Evolutionary conservation across 202 grass and related monocot species (phyloP).

Genomic region (Musa balbisiana): DNA sequence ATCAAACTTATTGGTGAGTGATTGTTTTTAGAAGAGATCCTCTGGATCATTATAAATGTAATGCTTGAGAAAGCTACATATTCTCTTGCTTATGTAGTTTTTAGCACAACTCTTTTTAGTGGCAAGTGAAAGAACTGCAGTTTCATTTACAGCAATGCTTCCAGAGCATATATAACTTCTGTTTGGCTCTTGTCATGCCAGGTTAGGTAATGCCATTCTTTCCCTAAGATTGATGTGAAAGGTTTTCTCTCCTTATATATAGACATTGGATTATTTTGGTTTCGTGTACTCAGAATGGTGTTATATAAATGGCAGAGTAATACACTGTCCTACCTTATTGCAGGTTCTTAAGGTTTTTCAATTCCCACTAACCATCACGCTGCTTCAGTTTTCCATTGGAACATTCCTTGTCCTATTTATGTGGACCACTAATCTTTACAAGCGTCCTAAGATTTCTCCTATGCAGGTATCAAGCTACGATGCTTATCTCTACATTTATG

Average conservation of each 20-base stretch:
- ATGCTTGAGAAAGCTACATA: background rate
- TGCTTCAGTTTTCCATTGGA: slow-evolving; percentile 43
- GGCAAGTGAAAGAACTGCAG: too few relatives aligned
- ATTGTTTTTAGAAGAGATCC: too few relatives aligned
- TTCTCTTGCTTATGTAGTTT: background rate
- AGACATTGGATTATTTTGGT: background rate
- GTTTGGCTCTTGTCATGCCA: too few relatives aligned
- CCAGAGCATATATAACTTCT: too few relatives aligned
- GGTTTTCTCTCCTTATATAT: background rate
- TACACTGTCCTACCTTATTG: background rate
- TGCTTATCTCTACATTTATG: background rate
- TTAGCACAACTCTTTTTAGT: too few relatives aligned
- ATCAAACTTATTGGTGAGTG: too few relatives aligned
- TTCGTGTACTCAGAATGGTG: background rate
- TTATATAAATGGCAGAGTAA: too few relatives aligned
- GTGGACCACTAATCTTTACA: slow-evolving; percentile 39
- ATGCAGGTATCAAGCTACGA: slow-evolving; percentile 25
- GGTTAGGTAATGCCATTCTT: too few relatives aligned
- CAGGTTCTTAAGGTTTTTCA: slow-evolving; percentile 54
- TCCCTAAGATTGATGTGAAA: background rate
- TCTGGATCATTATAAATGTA: too few relatives aligned
- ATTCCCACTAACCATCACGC: slow-evolving; percentile 43
- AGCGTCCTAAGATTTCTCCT: slow-evolving; percentile 39
- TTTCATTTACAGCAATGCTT: too few relatives aligned
- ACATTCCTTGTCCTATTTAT: slow-evolving; percentile 22